Percentiles rank a stretch among this genome's conserved stretches.
Evolutionary conservation across 2,329 filamentous ascomycete genomes (phyloP).

Genomic region (Xylaria sp.): DNA sequence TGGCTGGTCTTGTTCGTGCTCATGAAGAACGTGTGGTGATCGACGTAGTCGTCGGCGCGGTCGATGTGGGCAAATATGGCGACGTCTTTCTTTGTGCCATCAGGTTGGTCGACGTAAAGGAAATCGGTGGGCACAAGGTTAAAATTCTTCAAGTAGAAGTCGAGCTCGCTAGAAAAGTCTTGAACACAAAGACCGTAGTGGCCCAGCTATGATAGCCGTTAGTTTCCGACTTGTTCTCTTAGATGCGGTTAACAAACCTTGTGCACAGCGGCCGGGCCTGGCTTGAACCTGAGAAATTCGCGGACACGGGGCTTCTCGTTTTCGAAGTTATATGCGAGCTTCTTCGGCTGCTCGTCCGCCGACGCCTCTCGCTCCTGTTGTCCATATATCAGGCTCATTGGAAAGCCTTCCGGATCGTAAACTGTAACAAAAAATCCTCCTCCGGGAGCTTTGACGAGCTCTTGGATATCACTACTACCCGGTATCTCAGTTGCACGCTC

Average conservation of each 20-base stretch:
- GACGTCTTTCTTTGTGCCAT: slow-evolving; percentile 29
- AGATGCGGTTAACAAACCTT: slow-evolving; percentile 24
- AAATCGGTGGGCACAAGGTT: slow-evolving; percentile 37
- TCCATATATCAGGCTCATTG: slow-evolving; percentile 29
- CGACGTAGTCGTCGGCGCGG: slow-evolving; percentile 34
- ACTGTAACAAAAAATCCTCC: slow-evolving; percentile 29
- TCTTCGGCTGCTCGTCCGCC: slow-evolving; percentile 27
- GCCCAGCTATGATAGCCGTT: slow-evolving; percentile 24
- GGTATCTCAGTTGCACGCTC: slow-evolving; percentile 31
- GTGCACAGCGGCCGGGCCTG: slow-evolving; percentile 33
- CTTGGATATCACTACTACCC: slow-evolving; percentile 27
- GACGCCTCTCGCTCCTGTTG: slow-evolving; percentile 28
- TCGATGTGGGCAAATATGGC: slow-evolving; percentile 36
- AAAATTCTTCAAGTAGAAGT: slow-evolving; percentile 36
- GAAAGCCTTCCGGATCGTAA: slow-evolving; percentile 33
- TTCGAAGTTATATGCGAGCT: slow-evolving; percentile 34
- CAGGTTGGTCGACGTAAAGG: slow-evolving; percentile 32
- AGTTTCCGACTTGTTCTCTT: slow-evolving; percentile 7
- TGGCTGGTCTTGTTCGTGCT: slow-evolving; percentile 34
- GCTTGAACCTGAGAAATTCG: slow-evolving; percentile 33
- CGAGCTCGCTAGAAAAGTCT: slow-evolving; percentile 27
- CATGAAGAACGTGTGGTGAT: slow-evolving; percentile 37
- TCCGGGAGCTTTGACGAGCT: slow-evolving; percentile 28
- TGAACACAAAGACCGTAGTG: slow-evolving; percentile 36
- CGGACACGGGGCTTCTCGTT: slow-evolving; percentile 36